phyloP scores from a whole-genome alignment of 2,329 filamentous ascomycete genomes.

The Cercospora zeae-maydis region DNA sequence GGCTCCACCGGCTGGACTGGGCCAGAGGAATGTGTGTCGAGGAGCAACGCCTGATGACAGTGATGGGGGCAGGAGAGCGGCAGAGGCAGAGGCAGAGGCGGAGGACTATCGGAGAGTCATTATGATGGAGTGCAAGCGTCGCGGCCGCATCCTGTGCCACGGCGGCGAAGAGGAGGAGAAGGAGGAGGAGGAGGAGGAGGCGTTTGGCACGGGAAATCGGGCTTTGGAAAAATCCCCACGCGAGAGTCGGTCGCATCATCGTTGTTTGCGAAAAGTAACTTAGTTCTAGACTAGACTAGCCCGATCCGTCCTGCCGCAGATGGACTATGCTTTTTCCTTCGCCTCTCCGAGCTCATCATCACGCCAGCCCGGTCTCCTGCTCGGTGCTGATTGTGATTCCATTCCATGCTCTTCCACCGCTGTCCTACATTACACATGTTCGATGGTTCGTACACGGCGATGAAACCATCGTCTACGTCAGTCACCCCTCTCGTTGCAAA shows the following conservation, averaged over 20 bases:
- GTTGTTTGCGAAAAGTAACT: background rate
- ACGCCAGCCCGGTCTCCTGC: background rate
- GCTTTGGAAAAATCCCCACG: background rate
- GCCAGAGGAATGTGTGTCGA: background rate
- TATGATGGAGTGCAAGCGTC: background rate
- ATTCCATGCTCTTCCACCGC: too few species aligned
- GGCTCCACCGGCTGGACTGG: background rate
- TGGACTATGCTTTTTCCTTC: background rate
- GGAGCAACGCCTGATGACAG: background rate
- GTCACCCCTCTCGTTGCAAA: background rate
- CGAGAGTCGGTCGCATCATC: background rate
- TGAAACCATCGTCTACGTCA: background rate
- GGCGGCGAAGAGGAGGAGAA: background rate
- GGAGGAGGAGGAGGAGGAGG: too few species aligned
- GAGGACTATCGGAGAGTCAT: background rate
- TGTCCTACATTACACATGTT: too few species aligned
- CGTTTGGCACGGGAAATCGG: constrained; percentile 1
- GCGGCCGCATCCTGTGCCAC: background rate
- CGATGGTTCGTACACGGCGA: too few species aligned
- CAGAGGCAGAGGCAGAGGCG: background rate
- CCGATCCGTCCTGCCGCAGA: background rate
- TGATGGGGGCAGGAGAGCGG: background rate
- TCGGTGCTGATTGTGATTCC: too few species aligned
- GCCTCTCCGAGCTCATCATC: constrained; percentile 2
- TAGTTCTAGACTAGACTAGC: too few species aligned